Base-by-base conservation (phyloP, 169 alveolate species). In the Cryptosporidium canis region DNA sequence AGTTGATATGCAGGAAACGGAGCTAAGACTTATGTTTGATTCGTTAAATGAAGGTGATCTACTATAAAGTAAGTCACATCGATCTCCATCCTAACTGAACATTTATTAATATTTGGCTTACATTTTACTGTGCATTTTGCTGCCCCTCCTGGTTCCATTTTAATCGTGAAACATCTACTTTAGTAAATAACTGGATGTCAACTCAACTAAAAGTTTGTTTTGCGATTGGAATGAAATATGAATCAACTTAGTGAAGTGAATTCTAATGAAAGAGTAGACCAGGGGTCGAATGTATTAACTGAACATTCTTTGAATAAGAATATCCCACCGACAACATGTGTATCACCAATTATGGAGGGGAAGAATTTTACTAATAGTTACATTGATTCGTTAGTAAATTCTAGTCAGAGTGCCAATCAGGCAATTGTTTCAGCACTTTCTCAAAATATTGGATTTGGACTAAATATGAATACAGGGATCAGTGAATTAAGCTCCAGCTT, bases 311-410 rank as follows among this genome's bases (percentile, higher is more conserved):
- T 64, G 14, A 21, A 55, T n/a, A 58, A 11, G n/a, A 55, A 64
- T 24, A 48, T 6, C 44, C 77, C 87, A 77, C 41, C 87, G 3
- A 77, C 87, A 41, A 39, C 87, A 58, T 77, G 87, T 61, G 87
- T 77, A 7, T 77, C 87, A 35, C 87, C 87, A 16, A 35, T 77
- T 9, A 29, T 77, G 18, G 87, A 77, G 39, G 87, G 87, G 8
- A 77, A 77, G 39, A 31, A 37, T 24, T 1, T 66, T 0, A 56
- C 63, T 27, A 77, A 77, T 77, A 55, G 44, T 44, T 58, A 77
- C 58, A 31, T 61, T 14, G 87, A 77, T n/a, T 35, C 87, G 6
- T 51, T 77, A 9, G 11, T 39, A 35, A 77, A 77, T 61, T 56
- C 65, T 11, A 18, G 41, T n/a, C 70, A 45, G 12, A 77, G 58